These are phyloP conservation scores for Aspergillus pseudoterreus DNA, from an alignment of 2,329 filamentous ascomycete species.

Conservation along the genomic window DNA sequence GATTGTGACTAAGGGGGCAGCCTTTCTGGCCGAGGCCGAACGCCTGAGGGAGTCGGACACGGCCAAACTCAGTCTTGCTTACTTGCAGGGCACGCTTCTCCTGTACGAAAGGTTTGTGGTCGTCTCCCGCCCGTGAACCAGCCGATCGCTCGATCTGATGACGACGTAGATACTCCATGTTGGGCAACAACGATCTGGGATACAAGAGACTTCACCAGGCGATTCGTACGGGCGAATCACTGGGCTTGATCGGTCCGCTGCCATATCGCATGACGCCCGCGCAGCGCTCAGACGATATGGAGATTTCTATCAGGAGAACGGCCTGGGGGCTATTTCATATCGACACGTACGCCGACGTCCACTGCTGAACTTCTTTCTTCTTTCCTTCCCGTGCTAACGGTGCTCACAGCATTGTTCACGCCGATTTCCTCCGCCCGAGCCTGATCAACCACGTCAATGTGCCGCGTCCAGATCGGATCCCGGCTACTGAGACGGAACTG, in stretches of 20 bases:
- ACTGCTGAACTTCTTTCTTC: not conserved
- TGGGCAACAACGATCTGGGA: conserved; percentile 33
- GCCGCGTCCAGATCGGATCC: conserved; percentile 14
- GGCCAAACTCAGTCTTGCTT: conserved; percentile 24
- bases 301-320: conserved; percentile 27
- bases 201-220: conserved; percentile 37
- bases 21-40: conserved; percentile 37
- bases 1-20: conserved; percentile 33
- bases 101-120: conserved; percentile 30
- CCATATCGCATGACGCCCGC: conserved; percentile 18
- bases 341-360: conserved; percentile 30
- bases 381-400: not conserved
- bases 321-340: conserved; percentile 38
- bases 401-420: conserved; percentile 29
- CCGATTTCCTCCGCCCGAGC: conserved; percentile 32
- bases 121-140: not conserved
- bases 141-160: not conserved
- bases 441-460: conserved; percentile 33
- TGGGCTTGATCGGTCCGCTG: conserved; percentile 30
- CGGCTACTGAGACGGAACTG: conserved; percentile 15
- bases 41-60: conserved; percentile 22
- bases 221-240: conserved; percentile 29
- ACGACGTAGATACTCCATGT: conserved; percentile 31
- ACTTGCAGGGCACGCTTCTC: conserved; percentile 33
- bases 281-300: conserved; percentile 27